These are phyloP conservation scores for Apophysomyces sp. DNA, from an alignment of 371 early-diverging fungal species.

Conservation along the genomic window DNA sequence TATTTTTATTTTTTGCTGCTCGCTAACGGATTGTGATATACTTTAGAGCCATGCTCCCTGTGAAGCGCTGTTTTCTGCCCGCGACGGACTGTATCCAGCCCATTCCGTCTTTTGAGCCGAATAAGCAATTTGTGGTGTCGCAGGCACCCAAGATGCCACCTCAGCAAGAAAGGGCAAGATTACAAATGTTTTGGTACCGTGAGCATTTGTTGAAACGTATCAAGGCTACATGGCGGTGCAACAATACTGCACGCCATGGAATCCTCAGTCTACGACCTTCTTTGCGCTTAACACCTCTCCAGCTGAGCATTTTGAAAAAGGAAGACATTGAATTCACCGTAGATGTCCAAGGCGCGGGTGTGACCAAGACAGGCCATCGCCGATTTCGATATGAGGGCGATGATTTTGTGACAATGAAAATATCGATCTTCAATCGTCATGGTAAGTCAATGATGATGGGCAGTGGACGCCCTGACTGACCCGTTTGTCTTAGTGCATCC, in stretches of 20 bases:
- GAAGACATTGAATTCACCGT: slow-evolving; percentile 60
- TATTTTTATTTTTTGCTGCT: slow-evolving; percentile 1
- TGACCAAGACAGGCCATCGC: slow-evolving; percentile 25
- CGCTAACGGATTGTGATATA: no score
- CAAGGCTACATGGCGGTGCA: slow-evolving; percentile 51
- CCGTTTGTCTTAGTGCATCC: slow-evolving; percentile 32
- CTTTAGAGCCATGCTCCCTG: slow-evolving; percentile 70
- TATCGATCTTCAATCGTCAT: slow-evolving; percentile 51
- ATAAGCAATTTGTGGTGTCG: slow-evolving; percentile 78
- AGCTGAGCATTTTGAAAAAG: slow-evolving; percentile 55
- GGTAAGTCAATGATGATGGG: slow-evolving; percentile 16
- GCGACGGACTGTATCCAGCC: slow-evolving; percentile 44
- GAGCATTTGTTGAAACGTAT: slow-evolving; percentile 64
- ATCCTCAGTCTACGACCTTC: slow-evolving; percentile 51
- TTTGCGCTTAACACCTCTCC: slow-evolving; percentile 48
- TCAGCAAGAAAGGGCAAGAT: slow-evolving; percentile 57
- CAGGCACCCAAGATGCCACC: slow-evolving; percentile 41
- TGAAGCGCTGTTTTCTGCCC: slow-evolving; percentile 63
- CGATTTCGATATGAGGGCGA: slow-evolving; percentile 52
- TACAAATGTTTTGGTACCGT: slow-evolving; percentile 78
- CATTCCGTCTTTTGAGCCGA: slow-evolving; percentile 70
- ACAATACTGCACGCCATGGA: slow-evolving; percentile 47
- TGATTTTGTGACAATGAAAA: slow-evolving; percentile 49
- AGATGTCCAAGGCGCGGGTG: slow-evolving; percentile 25
- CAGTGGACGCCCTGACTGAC: neutral